Percentiles rank a stretch among this genome's conserved stretches.
phyloP scores from a whole-genome alignment of 2,329 filamentous ascomycete species.

The Pseudocercospora macadamiae region DNA sequence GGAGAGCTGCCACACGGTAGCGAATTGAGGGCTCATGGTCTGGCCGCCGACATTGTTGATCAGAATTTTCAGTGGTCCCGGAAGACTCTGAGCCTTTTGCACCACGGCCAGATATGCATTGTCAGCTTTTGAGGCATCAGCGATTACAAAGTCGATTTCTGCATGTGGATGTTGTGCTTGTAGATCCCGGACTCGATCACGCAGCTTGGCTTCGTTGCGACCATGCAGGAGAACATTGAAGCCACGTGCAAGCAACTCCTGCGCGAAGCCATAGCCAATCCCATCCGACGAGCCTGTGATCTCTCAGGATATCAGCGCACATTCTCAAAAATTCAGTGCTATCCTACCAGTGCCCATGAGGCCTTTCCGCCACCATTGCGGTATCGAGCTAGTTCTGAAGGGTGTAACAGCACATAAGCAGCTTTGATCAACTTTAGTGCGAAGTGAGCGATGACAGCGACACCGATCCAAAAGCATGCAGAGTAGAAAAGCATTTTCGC shows the following conservation, averaged over 20 bases:
- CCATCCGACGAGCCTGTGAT: slow-evolving; percentile 58
- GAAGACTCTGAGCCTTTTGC: slow-evolving; percentile 5
- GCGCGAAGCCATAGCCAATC: slow-evolving; percentile 53
- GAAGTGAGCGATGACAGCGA: no score
- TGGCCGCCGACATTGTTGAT: slow-evolving; percentile 58
- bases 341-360: neutral
- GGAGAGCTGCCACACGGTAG: neutral
- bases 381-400: no score
- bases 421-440: neutral
- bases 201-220: slow-evolving; percentile 52
- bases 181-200: slow-evolving; percentile 42
- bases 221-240: slow-evolving; percentile 61
- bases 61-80: slow-evolving; percentile 50
- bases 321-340: neutral
- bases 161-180: slow-evolving; percentile 41
- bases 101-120: slow-evolving; percentile 32
- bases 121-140: slow-evolving; percentile 43
- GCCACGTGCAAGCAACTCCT: slow-evolving; percentile 52
- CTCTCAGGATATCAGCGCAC: neutral
- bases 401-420: no score
- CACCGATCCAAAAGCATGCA: no score
- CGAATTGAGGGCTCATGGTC: neutral
- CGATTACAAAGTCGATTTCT: slow-evolving; percentile 45
- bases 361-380: neutral
- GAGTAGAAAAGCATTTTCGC: no score